A percentile compares a stretch with the other conserved stretches of the same genome.
These are phyloP conservation scores for Euphorbia pulcherrima DNA, from an alignment of 345 rosid species.

Conservation along the genomic window DNA sequence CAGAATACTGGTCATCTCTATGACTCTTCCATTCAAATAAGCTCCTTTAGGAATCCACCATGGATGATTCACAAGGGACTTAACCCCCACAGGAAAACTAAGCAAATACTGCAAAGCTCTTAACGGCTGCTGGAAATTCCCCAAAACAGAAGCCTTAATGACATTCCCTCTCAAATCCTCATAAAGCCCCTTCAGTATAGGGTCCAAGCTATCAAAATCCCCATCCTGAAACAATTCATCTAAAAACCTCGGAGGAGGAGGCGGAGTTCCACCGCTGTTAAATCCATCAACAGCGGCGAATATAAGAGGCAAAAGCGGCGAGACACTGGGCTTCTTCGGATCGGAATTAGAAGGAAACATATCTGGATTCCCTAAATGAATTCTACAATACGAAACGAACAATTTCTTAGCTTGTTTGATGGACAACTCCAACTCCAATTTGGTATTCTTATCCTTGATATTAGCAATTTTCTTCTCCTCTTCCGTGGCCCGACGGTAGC, in stretches of 20 bases:
- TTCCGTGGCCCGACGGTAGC: conserved; percentile 72
- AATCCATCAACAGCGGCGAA: conserved; percentile 64
- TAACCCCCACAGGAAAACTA: conserved; percentile 68
- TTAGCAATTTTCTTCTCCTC: conserved; percentile 74
- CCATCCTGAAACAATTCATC: conserved; percentile 79
- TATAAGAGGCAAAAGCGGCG: conserved; percentile 64
- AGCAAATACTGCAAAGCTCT: conserved; percentile 74
- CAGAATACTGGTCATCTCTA: conserved; percentile 92
- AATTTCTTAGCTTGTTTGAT: conserved; percentile 64
- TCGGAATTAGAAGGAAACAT: conserved; percentile 33
- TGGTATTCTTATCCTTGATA: conserved; percentile 71
- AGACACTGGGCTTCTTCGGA: conserved; percentile 32
- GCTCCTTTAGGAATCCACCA: conserved; percentile 95
- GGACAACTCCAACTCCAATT: conserved; percentile 59
- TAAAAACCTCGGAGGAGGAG: conserved; percentile 62
- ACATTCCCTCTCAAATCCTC: conserved; percentile 91
- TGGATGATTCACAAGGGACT: conserved; percentile 68
- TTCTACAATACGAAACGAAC: conserved; percentile 66
- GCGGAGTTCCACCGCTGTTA: conserved; percentile 17
- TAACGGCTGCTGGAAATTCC: conserved; percentile 83
- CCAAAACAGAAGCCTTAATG: conserved; percentile 68
- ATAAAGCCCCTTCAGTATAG: conserved; percentile 65
- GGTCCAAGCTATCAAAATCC: conserved; percentile 77
- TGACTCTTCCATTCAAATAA: conserved; percentile 84
- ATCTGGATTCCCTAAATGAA: conserved; percentile 75